Evolutionary conservation across 2,329 filamentous ascomycete genomes (phyloP), one percentile per base, ranked within the genome.

Genomic region (Pyricularia sp.): DNA sequence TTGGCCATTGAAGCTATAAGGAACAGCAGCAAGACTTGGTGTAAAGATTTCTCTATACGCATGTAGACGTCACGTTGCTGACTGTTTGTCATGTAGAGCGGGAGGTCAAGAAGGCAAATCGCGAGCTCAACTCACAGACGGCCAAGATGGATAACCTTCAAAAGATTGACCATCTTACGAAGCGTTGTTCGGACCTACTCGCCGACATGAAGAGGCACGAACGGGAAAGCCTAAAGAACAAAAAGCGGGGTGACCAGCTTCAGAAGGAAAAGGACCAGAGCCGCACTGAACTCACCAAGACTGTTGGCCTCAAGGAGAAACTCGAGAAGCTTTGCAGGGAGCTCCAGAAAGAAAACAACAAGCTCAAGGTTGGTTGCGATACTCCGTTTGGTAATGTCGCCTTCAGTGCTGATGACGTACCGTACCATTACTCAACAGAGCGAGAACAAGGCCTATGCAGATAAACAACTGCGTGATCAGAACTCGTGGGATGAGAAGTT

Each of bases 261-360:
- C 95, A 99, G 79, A 99, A 98, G 78, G 95, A 99, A 75, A 96
- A 97, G 78, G 95, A 99, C 77, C 89, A 92, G 73, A 91, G 91
- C 69, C 89, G 93, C 74, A 91, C 90, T 65, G 95, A 99, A 78
- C 84, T 97, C 69, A 94, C 89, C 80, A 97, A 97, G 81, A 94
- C 94, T 26, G 90, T 92, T 25, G 91, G 90, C 1, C 88, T 98
- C 77, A 97, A 97, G 79, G 94, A 98, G 78, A 98, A 98, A 80
- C 83, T 99, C 64, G 95, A 99, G 80, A 99, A 98, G 78, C 84
- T 99, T 36, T 97, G 94, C 75, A 86, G 95, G 69, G 95, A 99
- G 79, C 85, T 99, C 69, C 95, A 96, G 70, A 92, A 94, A 75
- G 95, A 99, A 77, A 99, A 99, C 79, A 98, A 98, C 80, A 96